A percentile compares a stretch with the other conserved stretches of the same genome.
phyloP scores from a whole-genome alignment of 352 stramenopile genomes.

The Pythium rishiriense region DNA sequence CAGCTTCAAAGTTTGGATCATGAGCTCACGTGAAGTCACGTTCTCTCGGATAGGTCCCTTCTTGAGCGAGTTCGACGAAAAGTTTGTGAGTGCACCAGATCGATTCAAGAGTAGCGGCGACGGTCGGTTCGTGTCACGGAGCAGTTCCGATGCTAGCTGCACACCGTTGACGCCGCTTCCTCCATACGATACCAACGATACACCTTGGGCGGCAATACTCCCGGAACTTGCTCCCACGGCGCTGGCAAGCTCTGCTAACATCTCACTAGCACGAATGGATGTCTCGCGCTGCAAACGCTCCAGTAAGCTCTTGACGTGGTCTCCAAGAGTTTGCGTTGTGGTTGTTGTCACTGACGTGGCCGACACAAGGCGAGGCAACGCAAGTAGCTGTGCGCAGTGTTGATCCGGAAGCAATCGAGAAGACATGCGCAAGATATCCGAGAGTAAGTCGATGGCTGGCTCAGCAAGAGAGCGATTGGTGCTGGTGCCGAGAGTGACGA shows the following conservation, averaged over 20 bases:
- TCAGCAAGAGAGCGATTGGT: constrained; percentile 73
- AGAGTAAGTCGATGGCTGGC: constrained; percentile 80
- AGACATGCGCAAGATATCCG: constrained; percentile 84
- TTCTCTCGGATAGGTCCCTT: constrained; percentile 54
- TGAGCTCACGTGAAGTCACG: constrained; percentile 78
- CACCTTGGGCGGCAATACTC: constrained; percentile 60
- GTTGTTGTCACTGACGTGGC: constrained; percentile 74
- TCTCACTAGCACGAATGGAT: constrained; percentile 83
- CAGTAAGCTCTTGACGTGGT: constrained; percentile 70
- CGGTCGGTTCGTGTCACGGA: constrained; percentile 87
- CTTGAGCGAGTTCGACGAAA: constrained; percentile 31
- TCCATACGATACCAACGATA: constrained; percentile 82
- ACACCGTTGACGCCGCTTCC: constrained; percentile 85
- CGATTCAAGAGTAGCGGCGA: constrained; percentile 44
- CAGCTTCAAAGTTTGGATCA: constrained; percentile 87
- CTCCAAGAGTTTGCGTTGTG: constrained; percentile 66
- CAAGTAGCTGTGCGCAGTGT: constrained; percentile 77
- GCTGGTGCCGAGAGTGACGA: constrained; percentile 82
- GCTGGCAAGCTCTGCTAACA: constrained; percentile 80
- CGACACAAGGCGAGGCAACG: constrained; percentile 77
- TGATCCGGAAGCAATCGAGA: constrained; percentile 81
- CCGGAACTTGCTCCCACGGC: constrained; percentile 77
- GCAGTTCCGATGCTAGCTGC: constrained; percentile 79
- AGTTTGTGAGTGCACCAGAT: constrained; percentile 21
- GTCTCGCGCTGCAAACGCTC: constrained; percentile 81